These are phyloP conservation scores for Fusarium sp. DNA, from an alignment of 2,329 filamentous ascomycete genomes.

Conservation along the genomic window DNA sequence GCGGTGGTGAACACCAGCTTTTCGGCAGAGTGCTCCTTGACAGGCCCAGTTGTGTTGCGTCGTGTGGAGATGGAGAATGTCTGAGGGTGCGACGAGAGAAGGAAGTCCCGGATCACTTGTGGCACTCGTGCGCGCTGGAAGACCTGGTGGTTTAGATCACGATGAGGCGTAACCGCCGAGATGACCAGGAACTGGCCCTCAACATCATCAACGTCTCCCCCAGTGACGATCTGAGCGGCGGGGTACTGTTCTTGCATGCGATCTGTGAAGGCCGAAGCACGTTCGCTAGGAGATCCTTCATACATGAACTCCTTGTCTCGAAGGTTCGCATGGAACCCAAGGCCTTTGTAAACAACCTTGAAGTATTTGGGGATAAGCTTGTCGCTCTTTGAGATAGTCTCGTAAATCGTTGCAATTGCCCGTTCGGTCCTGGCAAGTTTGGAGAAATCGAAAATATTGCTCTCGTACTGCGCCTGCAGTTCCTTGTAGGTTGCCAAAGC, in stretches of 20 bases:
- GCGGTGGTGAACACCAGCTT: slow-evolving; percentile 87
- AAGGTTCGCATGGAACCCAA: slow-evolving; percentile 84
- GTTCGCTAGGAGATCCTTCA: slow-evolving; percentile 82
- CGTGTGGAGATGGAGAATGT: slow-evolving; percentile 82
- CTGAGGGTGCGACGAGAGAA: slow-evolving; percentile 81
- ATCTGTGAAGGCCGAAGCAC: slow-evolving; percentile 85
- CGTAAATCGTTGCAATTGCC: slow-evolving; percentile 92
- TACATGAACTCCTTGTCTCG: slow-evolving; percentile 95
- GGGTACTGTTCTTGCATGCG: slow-evolving; percentile 93
- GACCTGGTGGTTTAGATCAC: slow-evolving; percentile 83
- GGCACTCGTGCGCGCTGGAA: slow-evolving; percentile 90
- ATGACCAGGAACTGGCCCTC: slow-evolving; percentile 93
- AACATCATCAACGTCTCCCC: slow-evolving; percentile 77
- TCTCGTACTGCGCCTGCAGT: slow-evolving; percentile 90
- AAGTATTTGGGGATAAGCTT: slow-evolving; percentile 87
- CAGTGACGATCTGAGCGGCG: slow-evolving; percentile 81
- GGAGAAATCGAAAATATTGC: slow-evolving; percentile 87
- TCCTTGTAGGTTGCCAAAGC: slow-evolving; percentile 91
- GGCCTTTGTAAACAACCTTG: slow-evolving; percentile 87
- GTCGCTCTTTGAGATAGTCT: slow-evolving; percentile 85
- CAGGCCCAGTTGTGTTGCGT: slow-evolving; percentile 75
- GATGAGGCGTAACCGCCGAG: slow-evolving; percentile 82
- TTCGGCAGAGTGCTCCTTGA: slow-evolving; percentile 80
- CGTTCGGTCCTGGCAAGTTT: slow-evolving; percentile 91
- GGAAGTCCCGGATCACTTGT: slow-evolving; percentile 85